Evolutionary conservation across 345 rosid genomes (phyloP).

Genomic region (Geranium brycei): DNA sequence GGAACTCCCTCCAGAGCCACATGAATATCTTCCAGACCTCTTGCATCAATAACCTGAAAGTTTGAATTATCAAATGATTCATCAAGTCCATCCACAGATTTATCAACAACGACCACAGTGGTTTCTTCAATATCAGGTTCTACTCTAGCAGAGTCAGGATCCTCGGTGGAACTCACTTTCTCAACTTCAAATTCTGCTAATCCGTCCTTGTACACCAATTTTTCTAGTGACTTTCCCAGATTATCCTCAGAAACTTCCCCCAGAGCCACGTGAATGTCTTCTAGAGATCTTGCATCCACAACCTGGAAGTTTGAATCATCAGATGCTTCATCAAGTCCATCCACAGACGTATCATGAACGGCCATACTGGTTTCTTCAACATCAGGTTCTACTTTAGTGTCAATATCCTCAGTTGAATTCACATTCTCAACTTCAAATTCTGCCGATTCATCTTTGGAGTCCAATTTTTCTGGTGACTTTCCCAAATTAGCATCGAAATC

Average conservation of each 20-base stretch:
- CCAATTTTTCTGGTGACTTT: conserved; percentile 12
- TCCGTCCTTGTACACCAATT: not conserved
- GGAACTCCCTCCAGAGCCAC: conserved; percentile 22
- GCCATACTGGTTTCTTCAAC: conserved; percentile 2
- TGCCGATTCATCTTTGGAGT: conserved; percentile 12
- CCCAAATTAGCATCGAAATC: conserved; percentile 13
- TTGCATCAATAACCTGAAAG: conserved; percentile 5
- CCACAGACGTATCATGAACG: conserved; percentile 8
- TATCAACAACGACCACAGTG: too few relatives aligned
- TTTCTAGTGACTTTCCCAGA: not conserved
- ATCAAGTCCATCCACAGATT: too few relatives aligned
- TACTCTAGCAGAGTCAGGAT: not conserved
- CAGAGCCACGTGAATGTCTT: conserved; percentile 16
- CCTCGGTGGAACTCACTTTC: too few relatives aligned
- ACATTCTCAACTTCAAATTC: conserved; percentile 13
- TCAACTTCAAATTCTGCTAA: too few relatives aligned
- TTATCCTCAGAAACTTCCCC: not conserved
- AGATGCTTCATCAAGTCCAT: not conserved
- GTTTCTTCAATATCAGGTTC: conserved; percentile 11
- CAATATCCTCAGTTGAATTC: conserved; percentile 16
- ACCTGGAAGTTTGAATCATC: conserved; percentile 3
- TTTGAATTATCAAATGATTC: not conserved
- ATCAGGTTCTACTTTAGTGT: conserved; percentile 9
- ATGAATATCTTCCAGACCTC: conserved; percentile 8
- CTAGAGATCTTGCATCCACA: conserved; percentile 34